Evolutionary conservation across 73 alveolate species (phyloP), one percentile per base, ranked within the genome.

Genomic region (Paramecium caudatum): DNA sequence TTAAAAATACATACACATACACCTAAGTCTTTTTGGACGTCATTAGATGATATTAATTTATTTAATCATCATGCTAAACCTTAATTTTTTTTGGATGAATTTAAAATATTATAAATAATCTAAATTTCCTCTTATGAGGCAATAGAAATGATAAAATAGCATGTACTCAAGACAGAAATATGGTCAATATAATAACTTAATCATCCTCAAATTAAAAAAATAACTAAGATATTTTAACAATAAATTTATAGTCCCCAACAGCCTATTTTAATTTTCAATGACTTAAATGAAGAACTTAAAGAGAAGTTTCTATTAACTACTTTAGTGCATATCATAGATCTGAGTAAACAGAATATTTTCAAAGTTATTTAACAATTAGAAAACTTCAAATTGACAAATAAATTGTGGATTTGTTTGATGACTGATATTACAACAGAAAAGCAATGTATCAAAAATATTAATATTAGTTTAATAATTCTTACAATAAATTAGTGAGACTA

Each of bases 191-290:
- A 55, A 55, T 37, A 55, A 10, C 1, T 55, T 10, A 55, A 55
- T 55, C 80, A 55, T 7, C 80, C 80, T 19, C 19, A 55, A 15
- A 43, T 55, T 27, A 27, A 55, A 55, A 55, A 55, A 23, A 55
- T 55, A 27, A 55, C 23, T 27, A 27, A 55, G 30, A 55, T 55
- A 55, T 55, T 55, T 43, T 27, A 43, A 27, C 23, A 55, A 55
- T 23, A 55, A 55, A 55, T 23, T 55, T 55, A 55, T 55, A 55
- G 30, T 55, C 80, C 80, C 30, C 30, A 55, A 55, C 30, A 55
- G 30, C 80, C 80, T 2, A 43, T 55, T 9, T 55, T 55, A 10
- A 55, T 55, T 0, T 55, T 55, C 30, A 43, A 55, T 55, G 23
- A 4, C 30, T 23, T 55, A 55, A 10, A 21, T 55, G 80, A 55